Percentiles rank a stretch among this genome's conserved stretches.
Conservation (phyloP, 306 rosid species). For the Dryas octopetala region DNA sequence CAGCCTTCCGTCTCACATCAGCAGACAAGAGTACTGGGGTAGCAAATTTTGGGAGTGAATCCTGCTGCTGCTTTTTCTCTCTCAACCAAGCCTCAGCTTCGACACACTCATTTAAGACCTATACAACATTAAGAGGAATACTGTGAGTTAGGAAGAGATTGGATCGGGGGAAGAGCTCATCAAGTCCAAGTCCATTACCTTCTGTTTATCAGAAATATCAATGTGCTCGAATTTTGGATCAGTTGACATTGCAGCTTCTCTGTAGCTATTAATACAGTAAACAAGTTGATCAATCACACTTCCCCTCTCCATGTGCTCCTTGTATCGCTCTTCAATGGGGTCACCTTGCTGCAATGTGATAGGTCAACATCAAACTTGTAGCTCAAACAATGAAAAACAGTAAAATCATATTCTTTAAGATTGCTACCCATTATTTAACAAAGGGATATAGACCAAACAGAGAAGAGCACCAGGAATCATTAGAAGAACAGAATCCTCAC, state of each 20-base stretch:
- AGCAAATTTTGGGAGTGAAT: conserved; percentile 71
- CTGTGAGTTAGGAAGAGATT: too few relatives aligned
- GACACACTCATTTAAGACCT: conserved; percentile 80
- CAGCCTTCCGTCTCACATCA: conserved; percentile 83
- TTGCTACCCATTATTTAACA: background rate
- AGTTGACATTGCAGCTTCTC: conserved; percentile 69
- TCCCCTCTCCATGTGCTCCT: conserved; percentile 70
- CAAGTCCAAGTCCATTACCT: conserved; percentile 38
- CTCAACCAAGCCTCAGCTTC: conserved; percentile 91
- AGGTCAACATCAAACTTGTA: conserved; percentile 10
- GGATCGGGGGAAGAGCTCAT: background rate
- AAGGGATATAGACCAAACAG: background rate
- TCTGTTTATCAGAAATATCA: conserved; percentile 72
- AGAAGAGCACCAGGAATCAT: background rate
- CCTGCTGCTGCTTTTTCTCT: conserved; percentile 79
- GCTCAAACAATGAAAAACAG: conserved; percentile 17
- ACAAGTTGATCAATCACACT: conserved; percentile 56
- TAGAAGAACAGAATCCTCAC: conserved; percentile 25
- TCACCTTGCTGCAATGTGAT: conserved; percentile 75
- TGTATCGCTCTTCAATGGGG: conserved; percentile 80
- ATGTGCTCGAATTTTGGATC: conserved; percentile 89
- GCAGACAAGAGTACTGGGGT: conserved; percentile 67
- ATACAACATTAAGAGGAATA: background rate
- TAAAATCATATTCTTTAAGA: background rate
- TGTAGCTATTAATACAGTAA: conserved; percentile 65